Conservation (phyloP, 208 protist genomes). For the Acanthamoeba rhysodes region DNA sequence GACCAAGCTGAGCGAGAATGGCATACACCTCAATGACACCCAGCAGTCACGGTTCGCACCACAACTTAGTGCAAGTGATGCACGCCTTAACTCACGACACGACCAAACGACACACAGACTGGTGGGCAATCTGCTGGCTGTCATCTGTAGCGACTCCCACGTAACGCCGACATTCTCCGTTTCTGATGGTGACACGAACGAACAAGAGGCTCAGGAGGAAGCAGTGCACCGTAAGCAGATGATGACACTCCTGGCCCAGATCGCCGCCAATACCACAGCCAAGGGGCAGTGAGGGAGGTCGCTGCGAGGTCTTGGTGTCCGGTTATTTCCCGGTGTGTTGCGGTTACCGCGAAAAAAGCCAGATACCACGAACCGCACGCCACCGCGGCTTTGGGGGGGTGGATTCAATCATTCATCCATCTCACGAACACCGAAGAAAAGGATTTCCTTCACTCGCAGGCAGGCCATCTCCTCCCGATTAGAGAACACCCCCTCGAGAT, state of each 20-base stretch:
- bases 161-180: slow-evolving; percentile 38
- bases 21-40: background rate
- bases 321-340: too few species aligned
- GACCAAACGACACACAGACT: too few species aligned
- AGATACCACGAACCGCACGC: background rate
- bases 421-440: background rate
- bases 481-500: too few species aligned
- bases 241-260: background rate
- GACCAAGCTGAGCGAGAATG: slow-evolving; percentile 1
- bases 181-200: background rate
- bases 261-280: slow-evolving; percentile 27
- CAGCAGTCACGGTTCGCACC: background rate
- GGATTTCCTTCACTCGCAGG: too few species aligned
- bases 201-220: background rate
- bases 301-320: background rate
- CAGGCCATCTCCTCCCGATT: too few species aligned
- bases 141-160: slow-evolving; percentile 45
- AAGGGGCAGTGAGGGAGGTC: background rate
- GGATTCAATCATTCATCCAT: background rate
- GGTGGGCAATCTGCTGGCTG: slow-evolving; percentile 25
- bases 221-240: slow-evolving; percentile 7
- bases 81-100: too few species aligned
- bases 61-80: too few species aligned
- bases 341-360: background rate
- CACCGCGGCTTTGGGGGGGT: too few species aligned